Evolutionary conservation across 306 rosid species (phyloP).

Genomic region (Lathyrus oleraceus): DNA sequence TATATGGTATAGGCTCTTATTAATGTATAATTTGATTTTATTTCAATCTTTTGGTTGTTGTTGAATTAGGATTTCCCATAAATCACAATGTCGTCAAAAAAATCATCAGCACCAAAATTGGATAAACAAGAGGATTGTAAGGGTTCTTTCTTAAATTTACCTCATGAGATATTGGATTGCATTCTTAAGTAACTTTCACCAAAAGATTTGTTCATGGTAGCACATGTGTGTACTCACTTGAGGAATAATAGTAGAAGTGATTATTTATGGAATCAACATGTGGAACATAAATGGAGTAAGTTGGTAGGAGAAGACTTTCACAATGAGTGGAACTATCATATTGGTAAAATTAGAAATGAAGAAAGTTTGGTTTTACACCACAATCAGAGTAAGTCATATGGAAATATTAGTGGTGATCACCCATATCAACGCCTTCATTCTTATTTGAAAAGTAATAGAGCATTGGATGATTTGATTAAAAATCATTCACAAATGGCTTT

Average conservation of each 20-base stretch:
- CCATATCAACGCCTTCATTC: constrained; percentile 25
- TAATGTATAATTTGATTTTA: neutral
- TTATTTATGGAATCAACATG: constrained; percentile 32
- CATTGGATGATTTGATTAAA: constrained; percentile 13
- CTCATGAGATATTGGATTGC: constrained; percentile 22
- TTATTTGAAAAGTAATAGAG: constrained; percentile 18
- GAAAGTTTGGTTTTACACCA: neutral
- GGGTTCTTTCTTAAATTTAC: constrained; percentile 35
- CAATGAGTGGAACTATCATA: constrained; percentile 36
- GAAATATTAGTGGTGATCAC: constrained; percentile 31
- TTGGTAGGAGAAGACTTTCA: constrained; percentile 43
- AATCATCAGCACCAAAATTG: neutral
- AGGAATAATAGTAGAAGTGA: constrained; percentile 11
- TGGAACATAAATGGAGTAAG: constrained; percentile 28
- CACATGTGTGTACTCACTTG: constrained; percentile 30
- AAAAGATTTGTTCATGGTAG: constrained; percentile 25
- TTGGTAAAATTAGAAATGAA: constrained; percentile 2
- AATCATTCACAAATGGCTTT: constrained; percentile 53
- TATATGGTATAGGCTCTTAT: neutral
- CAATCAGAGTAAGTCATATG: constrained; percentile 30
- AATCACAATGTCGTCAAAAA: constrained; percentile 12
- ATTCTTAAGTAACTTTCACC: constrained; percentile 36
- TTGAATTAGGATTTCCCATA: neutral
- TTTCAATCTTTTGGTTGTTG: neutral
- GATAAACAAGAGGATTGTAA: constrained; percentile 23